Evolutionary conservation across 352 stramenopile genomes (phyloP), one percentile per base, ranked within the genome.

Genomic region (Thalassiosira delicatula): DNA sequence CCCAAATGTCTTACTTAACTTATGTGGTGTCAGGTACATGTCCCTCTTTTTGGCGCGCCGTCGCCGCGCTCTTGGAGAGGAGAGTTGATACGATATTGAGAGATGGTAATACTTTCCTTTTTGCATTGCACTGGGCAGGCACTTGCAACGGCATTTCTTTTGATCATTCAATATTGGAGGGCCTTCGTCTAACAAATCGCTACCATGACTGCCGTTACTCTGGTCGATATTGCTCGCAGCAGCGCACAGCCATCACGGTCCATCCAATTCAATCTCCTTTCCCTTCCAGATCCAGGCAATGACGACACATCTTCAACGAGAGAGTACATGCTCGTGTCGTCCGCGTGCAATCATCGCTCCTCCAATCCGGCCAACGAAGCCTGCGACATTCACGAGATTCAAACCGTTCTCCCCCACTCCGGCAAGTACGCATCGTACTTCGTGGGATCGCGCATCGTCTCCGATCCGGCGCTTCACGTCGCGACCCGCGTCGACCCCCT

Each of bases 401-500:
- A 91, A 76, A 79, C 33, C 27, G 53, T 90, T 1, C 57, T 49
- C 23, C 81, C 82, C n/a, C 53, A 80, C 21, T 21, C 21, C 14
- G 67, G 46, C 29, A 85, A 90, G 37, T 91, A 92, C 61, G 85
- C 83, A 40, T 87, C 80, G 4, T 92, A 88, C 46, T 79, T 93
- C 37, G 70, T 91, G 0, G 84, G 80, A 63, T 85, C 79, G 3
- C 69, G 79, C 9, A 70, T 93, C 14, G 61, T 92, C 3, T 87
- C 80, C 11, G 80, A 93, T 76, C 76, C 79, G 11, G 53, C 68
- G 51, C 25, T 93, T 35, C 79, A 89, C 63, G 61, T 93, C 11
- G 65, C 80, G 4, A 91, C 81, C 30, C 56, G 71, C 14, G 70
- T 93, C n/a, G 88, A 93, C 82, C 88, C 88, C 17, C 49, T 93